Percentiles rank a stretch among this genome's conserved stretches.
These are phyloP conservation scores for Mallotus japonicus DNA, from an alignment of 441 rosid species.

Conservation along the genomic window DNA sequence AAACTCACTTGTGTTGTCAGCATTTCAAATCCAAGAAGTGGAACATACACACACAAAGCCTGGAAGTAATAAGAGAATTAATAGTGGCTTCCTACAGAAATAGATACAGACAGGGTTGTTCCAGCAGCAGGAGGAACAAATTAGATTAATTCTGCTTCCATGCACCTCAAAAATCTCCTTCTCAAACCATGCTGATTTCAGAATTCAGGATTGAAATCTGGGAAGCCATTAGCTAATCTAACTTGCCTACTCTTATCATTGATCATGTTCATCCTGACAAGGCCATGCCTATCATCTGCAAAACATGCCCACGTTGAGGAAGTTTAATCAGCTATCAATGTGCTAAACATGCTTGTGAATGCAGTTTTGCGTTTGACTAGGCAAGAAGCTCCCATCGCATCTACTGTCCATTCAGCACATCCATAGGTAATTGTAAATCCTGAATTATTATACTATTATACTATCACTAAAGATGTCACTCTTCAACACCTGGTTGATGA, in stretches of 20 bases:
- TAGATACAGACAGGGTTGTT: neutral
- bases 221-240: neutral
- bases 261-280: neutral
- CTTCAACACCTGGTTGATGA: neutral
- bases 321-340: neutral
- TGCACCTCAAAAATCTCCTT: neutral
- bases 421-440: neutral
- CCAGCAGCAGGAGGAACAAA: neutral
- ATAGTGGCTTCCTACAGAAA: neutral
- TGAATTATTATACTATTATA: neutral
- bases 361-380: neutral
- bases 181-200: neutral
- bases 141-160: neutral
- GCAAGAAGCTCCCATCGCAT: neutral
- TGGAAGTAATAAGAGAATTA: neutral
- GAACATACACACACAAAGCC: neutral
- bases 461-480: neutral
- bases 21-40: neutral
- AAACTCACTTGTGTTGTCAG: no score
- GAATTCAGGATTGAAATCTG: neutral
- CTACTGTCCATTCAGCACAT: neutral
- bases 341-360: neutral
- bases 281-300: neutral
- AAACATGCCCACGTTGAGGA: no score
- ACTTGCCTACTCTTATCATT: neutral